Conservation (phyloP, 352 stramenopile genomes). For the Lagenidium sp. region DNA sequence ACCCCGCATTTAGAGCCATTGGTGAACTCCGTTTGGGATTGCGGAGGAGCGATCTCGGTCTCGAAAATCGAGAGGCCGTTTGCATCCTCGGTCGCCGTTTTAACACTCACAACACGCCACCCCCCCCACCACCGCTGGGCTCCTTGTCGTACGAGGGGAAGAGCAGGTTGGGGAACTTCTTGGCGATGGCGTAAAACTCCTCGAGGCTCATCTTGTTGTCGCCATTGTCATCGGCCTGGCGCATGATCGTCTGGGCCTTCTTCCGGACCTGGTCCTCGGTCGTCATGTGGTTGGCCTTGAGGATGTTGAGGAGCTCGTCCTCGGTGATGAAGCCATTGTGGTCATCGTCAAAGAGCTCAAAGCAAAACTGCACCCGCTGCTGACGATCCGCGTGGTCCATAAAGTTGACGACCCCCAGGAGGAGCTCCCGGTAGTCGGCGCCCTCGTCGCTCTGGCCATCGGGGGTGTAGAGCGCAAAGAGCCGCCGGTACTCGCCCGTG, state of each 20-base stretch:
- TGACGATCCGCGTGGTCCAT: constrained; percentile 52
- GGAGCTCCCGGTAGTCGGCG: constrained; percentile 85
- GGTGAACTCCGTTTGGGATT: too few species aligned
- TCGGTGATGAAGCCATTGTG: constrained; percentile 86
- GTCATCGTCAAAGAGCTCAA: constrained; percentile 93
- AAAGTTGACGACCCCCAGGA: constrained; percentile 90
- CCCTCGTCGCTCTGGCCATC: constrained; percentile 55
- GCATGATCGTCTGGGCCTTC: constrained; percentile 81
- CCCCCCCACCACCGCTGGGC: too few species aligned
- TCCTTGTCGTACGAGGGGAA: constrained; percentile 54
- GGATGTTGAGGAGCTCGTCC: constrained; percentile 87
- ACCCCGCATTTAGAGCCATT: too few species aligned
- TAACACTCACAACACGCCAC: too few species aligned
- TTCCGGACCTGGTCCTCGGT: constrained; percentile 66
- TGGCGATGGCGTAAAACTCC: constrained; percentile 80
- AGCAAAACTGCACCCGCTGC: constrained; percentile 89
- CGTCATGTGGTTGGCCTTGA: constrained; percentile 88
- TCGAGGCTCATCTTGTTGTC: constrained; percentile 70
- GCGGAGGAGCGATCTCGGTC: too few species aligned
- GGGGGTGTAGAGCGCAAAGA: constrained; percentile 81
- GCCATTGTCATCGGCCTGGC: constrained; percentile 74
- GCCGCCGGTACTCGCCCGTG: constrained; percentile 79
- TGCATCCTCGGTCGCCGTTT: too few species aligned
- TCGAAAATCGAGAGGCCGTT: too few species aligned
- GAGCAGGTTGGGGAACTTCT: constrained; percentile 89